These are phyloP conservation scores for Kurtzmaniella quercitrusa DNA, from an alignment of 1,139 yeast genomes.

Conservation along the genomic window DNA sequence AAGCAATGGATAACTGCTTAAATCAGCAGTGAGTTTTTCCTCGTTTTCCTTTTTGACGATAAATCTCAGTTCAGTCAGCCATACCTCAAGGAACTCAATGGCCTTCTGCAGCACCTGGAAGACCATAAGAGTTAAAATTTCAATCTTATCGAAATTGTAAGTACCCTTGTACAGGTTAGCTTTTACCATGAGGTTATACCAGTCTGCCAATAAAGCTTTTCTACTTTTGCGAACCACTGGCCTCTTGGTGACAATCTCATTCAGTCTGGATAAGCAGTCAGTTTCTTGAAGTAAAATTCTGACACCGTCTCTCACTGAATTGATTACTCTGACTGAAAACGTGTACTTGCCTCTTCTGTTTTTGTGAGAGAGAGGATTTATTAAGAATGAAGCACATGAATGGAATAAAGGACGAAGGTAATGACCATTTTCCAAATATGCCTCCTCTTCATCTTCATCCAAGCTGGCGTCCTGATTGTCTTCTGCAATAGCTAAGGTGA, in stretches of 20 bases:
- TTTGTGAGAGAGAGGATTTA: conserved; percentile 58
- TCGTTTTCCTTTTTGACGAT: conserved; percentile 36
- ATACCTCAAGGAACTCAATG: conserved; percentile 64
- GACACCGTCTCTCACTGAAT: conserved; percentile 75
- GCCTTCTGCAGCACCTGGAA: conserved; percentile 74
- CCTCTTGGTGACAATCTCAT: conserved; percentile 66
- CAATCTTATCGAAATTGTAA: conserved; percentile 59
- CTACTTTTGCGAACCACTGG: conserved; percentile 71
- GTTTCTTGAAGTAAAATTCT: conserved; percentile 70
- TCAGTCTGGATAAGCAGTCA: conserved; percentile 80
- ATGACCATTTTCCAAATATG: conserved; percentile 31
- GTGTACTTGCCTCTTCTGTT: conserved; percentile 39
- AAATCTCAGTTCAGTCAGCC: conserved; percentile 60
- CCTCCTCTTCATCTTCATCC: conserved; percentile 16
- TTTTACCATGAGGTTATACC: conserved; percentile 83
- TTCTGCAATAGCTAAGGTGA: conserved; percentile 51
- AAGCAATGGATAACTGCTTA: conserved; percentile 42
- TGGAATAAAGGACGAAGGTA: conserved; percentile 62
- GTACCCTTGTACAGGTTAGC: conserved; percentile 83
- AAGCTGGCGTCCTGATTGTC: conserved; percentile 14
- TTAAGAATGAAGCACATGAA: conserved; percentile 71
- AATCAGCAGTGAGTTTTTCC: conserved; percentile 31
- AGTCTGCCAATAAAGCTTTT: conserved; percentile 79
- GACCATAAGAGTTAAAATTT: conserved; percentile 66
- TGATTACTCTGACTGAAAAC: conserved; percentile 39